Evolutionary conservation across 1,139 yeast species (phyloP).

Genomic region (Pichia sp.): DNA sequence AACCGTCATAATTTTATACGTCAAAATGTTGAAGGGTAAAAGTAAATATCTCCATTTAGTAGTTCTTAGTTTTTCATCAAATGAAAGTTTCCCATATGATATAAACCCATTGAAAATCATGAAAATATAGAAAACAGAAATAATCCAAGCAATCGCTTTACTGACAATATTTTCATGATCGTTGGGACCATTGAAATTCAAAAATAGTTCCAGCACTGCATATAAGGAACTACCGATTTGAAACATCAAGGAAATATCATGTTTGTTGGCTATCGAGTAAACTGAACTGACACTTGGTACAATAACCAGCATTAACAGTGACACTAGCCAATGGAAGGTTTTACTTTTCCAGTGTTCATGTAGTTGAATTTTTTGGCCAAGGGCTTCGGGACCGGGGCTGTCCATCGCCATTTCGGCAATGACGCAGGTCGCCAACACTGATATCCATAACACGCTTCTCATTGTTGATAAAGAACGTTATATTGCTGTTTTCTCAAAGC

Average conservation of each 20-base stretch:
- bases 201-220: slow-evolving; percentile 43
- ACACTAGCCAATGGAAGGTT: slow-evolving; percentile 55
- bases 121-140: slow-evolving; percentile 32
- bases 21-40: slow-evolving; percentile 23
- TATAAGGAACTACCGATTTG: slow-evolving; percentile 40
- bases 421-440: not conserved
- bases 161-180: slow-evolving; percentile 62
- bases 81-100: slow-evolving; percentile 43
- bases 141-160: slow-evolving; percentile 57
- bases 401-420: slow-evolving; percentile 11
- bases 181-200: slow-evolving; percentile 53
- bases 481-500: too few relatives aligned
- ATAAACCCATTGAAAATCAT: slow-evolving; percentile 39
- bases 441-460: not conserved
- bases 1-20: slow-evolving; percentile 42
- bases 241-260: slow-evolving; percentile 37
- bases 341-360: slow-evolving; percentile 35
- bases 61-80: slow-evolving; percentile 20
- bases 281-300: slow-evolving; percentile 48
- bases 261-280: slow-evolving; percentile 45
- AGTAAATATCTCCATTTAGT: slow-evolving; percentile 23
- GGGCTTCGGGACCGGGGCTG: slow-evolving; percentile 13
- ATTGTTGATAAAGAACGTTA: too few relatives aligned
- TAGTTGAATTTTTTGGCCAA: slow-evolving; percentile 9
- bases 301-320: slow-evolving; percentile 38